Evolutionary conservation across 495 filamentous ascomycete species (phyloP).

Genomic region (Xylaria scruposa): DNA sequence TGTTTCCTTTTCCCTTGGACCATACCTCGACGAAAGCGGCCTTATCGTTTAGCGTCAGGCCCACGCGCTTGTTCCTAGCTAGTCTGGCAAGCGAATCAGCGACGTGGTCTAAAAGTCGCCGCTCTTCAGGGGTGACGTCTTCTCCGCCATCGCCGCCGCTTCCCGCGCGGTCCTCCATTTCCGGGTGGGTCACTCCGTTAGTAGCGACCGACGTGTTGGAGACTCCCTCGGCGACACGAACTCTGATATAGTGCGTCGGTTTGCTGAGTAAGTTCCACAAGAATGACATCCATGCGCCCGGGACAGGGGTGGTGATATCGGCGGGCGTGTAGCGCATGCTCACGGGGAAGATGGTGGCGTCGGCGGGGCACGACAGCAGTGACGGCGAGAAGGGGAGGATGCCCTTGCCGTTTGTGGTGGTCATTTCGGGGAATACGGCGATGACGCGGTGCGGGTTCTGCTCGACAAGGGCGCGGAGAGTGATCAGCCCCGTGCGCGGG

Average conservation of each 20-base stretch:
- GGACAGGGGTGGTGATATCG: constrained; percentile 91
- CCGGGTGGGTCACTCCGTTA: constrained; percentile 34
- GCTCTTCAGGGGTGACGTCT: constrained; percentile 61
- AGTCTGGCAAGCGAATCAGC: constrained; percentile 87
- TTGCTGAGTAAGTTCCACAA: constrained; percentile 85
- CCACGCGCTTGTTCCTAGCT: constrained; percentile 89
- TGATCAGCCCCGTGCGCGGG: constrained; percentile 55
- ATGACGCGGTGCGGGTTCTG: constrained; percentile 76
- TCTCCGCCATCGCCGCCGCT: constrained; percentile 44
- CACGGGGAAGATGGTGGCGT: constrained; percentile 83
- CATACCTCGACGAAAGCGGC: constrained; percentile 75
- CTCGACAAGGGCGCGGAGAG: constrained; percentile 65
- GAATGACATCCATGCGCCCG: constrained; percentile 70
- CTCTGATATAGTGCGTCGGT: constrained; percentile 87
- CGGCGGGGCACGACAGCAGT: constrained; percentile 67
- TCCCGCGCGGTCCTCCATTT: constrained; percentile 46
- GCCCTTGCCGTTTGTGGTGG: constrained; percentile 90
- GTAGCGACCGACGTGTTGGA: constrained; percentile 49
- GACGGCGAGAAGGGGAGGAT: constrained; percentile 82
- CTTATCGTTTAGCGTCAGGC: constrained; percentile 83
- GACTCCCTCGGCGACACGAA: constrained; percentile 80
- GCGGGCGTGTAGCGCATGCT: constrained; percentile 85
- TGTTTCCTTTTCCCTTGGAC: constrained; percentile 36
- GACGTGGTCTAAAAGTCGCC: constrained; percentile 70
- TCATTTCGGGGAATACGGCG: constrained; percentile 90